Percentiles rank a stretch among this genome's conserved stretches.
Evolutionary conservation across 2,329 filamentous ascomycete species (phyloP).

Genomic region (Coccinonectria pachysandricola): DNA sequence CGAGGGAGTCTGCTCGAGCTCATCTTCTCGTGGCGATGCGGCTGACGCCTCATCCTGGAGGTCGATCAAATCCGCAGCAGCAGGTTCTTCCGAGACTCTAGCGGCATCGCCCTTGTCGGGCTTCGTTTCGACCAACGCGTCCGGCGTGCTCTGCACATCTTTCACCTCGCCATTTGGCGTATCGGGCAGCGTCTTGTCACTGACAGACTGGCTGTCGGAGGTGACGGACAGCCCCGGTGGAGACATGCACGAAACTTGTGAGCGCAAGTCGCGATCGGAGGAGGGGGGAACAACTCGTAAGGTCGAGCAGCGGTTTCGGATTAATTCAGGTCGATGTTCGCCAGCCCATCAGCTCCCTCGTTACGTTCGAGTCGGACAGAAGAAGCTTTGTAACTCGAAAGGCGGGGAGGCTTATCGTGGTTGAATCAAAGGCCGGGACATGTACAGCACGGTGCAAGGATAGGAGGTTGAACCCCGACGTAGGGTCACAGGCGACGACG

Average conservation of each 20-base stretch:
- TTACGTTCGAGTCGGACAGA: constrained; percentile 3
- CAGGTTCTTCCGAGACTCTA: constrained; percentile 1
- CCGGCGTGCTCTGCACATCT: no score
- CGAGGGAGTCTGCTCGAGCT: constrained; percentile 5
- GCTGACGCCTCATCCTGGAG: constrained; percentile 8
- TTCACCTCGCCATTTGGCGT: constrained; percentile 20
- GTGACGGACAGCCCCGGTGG: constrained; percentile 21
- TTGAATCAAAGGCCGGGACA: no score
- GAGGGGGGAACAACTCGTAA: constrained; percentile 1
- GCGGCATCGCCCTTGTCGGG: constrained; percentile 3
- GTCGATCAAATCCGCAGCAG: constrained; percentile 13
- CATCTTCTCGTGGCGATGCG: constrained; percentile 3
- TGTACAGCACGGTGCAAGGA: no score
- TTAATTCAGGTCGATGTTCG: constrained; percentile 7
- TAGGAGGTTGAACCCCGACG: no score
- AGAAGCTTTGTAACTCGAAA: constrained; percentile 2
- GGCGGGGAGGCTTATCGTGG: constrained; percentile 5
- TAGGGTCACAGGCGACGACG: no score
- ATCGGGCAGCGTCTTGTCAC: constrained; percentile 18
- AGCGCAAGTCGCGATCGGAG: no score
- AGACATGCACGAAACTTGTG: constrained; percentile 25
- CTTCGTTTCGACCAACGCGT: constrained; percentile 6
- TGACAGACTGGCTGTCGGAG: constrained; percentile 19
- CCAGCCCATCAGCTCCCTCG: constrained; percentile 15
- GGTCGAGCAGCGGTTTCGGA: constrained; percentile 6